Conservation (phyloP, 441 rosid species). For the Omphalea diandra region DNA sequence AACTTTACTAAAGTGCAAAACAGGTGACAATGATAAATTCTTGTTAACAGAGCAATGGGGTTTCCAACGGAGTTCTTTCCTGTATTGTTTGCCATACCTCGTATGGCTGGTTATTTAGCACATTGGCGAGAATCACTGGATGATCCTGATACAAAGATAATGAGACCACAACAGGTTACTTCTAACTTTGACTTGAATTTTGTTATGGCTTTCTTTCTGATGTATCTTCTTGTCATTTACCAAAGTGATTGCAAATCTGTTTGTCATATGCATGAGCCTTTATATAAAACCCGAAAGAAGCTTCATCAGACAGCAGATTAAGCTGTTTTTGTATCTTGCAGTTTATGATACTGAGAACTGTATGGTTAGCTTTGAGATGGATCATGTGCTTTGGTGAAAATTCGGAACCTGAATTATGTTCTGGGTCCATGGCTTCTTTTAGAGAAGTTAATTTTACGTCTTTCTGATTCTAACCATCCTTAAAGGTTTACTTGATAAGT, state of each 20-base stretch:
- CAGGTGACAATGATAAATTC: neutral
- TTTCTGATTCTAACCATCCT: too few relatives aligned
- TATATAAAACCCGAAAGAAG: too few relatives aligned
- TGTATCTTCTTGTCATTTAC: neutral
- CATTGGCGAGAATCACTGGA: constrained; percentile 97
- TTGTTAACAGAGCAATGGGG: constrained; percentile 85
- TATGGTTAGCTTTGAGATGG: neutral
- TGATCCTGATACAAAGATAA: constrained; percentile 96
- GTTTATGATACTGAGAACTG: neutral
- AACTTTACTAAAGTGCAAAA: neutral
- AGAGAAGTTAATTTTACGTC: neutral
- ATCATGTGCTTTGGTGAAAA: neutral
- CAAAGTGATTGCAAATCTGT: neutral
- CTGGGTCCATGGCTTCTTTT: neutral
- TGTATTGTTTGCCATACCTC: constrained; percentile 89
- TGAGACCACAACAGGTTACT: constrained; percentile 95
- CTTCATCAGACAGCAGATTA: too few relatives aligned
- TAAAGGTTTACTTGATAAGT: neutral
- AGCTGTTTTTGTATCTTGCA: neutral
- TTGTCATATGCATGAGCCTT: too few relatives aligned
- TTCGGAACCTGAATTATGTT: neutral
- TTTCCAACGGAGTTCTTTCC: constrained; percentile 98
- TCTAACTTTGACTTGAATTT: neutral
- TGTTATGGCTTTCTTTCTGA: neutral
- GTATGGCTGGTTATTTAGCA: constrained; percentile 97